A percentile compares a stretch with the other conserved stretches of the same genome.
Evolutionary conservation across 192 early-diverging fungal species (phyloP).

Genomic region (Coemansia sp.): DNA sequence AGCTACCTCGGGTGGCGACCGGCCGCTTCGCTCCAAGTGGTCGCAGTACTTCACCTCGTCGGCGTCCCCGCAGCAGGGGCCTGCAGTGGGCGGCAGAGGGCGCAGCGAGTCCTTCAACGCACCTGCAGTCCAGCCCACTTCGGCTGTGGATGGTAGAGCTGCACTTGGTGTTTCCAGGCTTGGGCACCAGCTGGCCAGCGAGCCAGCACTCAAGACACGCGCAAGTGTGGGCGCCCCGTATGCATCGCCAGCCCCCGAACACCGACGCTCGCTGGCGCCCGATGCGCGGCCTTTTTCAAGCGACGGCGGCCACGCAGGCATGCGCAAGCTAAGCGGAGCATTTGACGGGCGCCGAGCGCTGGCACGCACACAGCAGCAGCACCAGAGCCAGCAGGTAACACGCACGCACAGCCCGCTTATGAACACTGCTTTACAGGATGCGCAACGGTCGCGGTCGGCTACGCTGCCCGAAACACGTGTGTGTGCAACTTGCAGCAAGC

Average conservation of each 20-base stretch:
- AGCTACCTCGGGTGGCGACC: conserved; percentile 11
- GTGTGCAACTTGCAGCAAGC: conserved; percentile 37
- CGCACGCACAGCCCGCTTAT: conserved; percentile 16
- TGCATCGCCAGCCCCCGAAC: not conserved
- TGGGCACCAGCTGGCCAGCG: not conserved
- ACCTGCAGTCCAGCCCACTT: not conserved
- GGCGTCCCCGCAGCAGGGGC: conserved; percentile 8
- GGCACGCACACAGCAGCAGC: conserved; percentile 7
- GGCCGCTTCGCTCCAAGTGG: conserved; percentile 36
- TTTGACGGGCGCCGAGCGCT: conserved; percentile 21
- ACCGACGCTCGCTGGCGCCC: not conserved
- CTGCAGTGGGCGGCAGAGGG: conserved; percentile 10
- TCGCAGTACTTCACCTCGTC: conserved; percentile 54
- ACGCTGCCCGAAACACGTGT: conserved; percentile 40
- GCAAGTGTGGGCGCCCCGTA: not conserved
- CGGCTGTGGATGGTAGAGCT: not conserved
- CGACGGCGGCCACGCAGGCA: not conserved
- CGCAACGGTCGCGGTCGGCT: conserved; percentile 38
- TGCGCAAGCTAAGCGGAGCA: conserved; percentile 27
- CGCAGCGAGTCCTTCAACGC: conserved; percentile 32
- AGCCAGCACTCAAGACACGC: not conserved
- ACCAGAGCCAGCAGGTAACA: not conserved
- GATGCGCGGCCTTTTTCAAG: conserved; percentile 14
- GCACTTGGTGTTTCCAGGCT: not conserved
- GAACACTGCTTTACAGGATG: conserved; percentile 6